phyloP scores from a whole-genome alignment of 768 basidiomycete genomes.

The Grammothele lineata region DNA sequence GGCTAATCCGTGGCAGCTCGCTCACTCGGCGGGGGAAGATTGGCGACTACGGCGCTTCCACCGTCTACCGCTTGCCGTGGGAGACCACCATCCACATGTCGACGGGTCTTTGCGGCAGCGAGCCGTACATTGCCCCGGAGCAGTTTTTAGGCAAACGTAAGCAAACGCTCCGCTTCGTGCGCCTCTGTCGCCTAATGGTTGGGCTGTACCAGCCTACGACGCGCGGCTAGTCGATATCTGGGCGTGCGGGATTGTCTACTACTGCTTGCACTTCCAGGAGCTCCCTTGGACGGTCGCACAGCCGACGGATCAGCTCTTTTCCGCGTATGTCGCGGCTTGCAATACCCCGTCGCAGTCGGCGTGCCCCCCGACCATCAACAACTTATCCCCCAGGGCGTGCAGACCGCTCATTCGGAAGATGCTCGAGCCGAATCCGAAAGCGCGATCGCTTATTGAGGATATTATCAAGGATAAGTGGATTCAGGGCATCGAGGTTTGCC shows the following conservation, averaged over 20 bases:
- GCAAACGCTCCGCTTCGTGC: constrained; percentile 35
- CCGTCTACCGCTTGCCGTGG: constrained; percentile 99
- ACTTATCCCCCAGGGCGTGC: constrained; percentile 83
- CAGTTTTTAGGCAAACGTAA: constrained; percentile 96
- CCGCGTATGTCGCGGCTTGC: constrained; percentile 64
- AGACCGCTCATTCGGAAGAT: constrained; percentile 82
- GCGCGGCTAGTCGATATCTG: constrained; percentile 96
- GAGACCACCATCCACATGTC: constrained; percentile 96
- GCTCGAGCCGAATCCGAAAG: constrained; percentile 91
- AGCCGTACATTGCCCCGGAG: constrained; percentile 98
- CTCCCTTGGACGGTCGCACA: constrained; percentile 98
- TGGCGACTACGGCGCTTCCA: constrained; percentile 97
- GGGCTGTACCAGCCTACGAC: constrained; percentile 81
- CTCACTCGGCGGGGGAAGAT: constrained; percentile 52
- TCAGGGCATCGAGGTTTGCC: constrained; percentile 76
- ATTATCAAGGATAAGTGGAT: constrained; percentile 79
- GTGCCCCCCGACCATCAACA: constrained; percentile 71
- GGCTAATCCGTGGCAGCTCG: not conserved
- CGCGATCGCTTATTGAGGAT: constrained; percentile 73
- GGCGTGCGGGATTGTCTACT: constrained; percentile 96
- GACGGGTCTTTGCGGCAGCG: constrained; percentile 94
- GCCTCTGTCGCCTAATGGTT: constrained; percentile 35
- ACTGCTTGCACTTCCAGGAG: constrained; percentile 97
- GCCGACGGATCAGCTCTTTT: constrained; percentile 72
- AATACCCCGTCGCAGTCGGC: constrained; percentile 42